A percentile compares a stretch with the other conserved stretches of the same genome.
phyloP scores from a whole-genome alignment of 371 early-diverging fungal genomes.

The Parasitella parasitica region DNA sequence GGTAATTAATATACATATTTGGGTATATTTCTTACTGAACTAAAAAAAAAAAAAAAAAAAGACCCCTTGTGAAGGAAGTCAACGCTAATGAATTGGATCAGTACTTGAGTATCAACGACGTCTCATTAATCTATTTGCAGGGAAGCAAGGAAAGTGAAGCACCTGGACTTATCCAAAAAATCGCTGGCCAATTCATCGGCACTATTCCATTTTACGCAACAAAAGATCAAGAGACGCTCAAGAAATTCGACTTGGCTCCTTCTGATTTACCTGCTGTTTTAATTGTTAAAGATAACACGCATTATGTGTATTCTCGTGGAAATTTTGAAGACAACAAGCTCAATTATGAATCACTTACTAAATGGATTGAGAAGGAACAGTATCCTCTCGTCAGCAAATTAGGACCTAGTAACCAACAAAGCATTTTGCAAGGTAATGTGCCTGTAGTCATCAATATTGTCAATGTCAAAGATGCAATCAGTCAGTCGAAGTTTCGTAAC shows the following conservation, averaged over 20 bases:
- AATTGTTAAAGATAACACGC: constrained; percentile 39
- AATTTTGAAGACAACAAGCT: constrained; percentile 26
- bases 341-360: constrained; percentile 17
- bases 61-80: constrained; percentile 28
- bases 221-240: constrained; percentile 25
- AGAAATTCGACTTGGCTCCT: constrained; percentile 18
- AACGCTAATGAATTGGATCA: constrained; percentile 17
- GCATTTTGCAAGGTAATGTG: constrained; percentile 30
- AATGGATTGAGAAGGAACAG: constrained; percentile 42
- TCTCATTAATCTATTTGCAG: constrained; percentile 37
- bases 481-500: constrained; percentile 23
- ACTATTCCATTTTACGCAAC: constrained; percentile 35
- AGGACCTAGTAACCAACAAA: constrained; percentile 30
- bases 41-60: background rate
- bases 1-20: constrained; percentile 22
- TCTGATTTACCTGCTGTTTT: constrained; percentile 31
- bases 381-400: constrained; percentile 40
- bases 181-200: constrained; percentile 23
- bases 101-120: constrained; percentile 25
- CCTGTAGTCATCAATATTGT: constrained; percentile 33
- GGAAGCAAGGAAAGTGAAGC: constrained; percentile 8
- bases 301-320: constrained; percentile 23
- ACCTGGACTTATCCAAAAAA: constrained; percentile 20
- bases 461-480: constrained; percentile 13
- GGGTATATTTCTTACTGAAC: background rate